phyloP scores from a whole-genome alignment of 164 flowering plant genomes.

The Cinnamomum chago region DNA sequence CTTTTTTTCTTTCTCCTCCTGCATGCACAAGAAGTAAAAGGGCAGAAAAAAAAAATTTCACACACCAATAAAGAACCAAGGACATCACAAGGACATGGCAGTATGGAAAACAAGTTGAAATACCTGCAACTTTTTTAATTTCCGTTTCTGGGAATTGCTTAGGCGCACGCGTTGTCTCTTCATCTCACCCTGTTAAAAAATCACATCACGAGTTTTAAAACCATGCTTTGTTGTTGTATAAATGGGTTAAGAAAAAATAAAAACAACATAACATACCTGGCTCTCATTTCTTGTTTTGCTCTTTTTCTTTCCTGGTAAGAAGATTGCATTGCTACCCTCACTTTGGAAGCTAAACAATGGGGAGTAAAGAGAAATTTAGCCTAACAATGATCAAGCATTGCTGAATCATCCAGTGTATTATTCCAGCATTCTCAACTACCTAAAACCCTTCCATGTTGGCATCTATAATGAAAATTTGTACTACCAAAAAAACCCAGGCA shows the following conservation, averaged over 20 bases:
- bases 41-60: background rate
- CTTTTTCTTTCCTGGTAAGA: slow-evolving; percentile 41
- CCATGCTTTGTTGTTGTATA: background rate
- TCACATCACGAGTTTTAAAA: background rate
- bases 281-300: slow-evolving; percentile 25
- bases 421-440: background rate
- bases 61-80: background rate
- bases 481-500: background rate
- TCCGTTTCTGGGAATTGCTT: slow-evolving; percentile 68
- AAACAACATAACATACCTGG: slow-evolving; percentile 22
- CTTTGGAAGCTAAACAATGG: slow-evolving; percentile 15
- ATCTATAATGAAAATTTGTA: background rate
- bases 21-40: slow-evolving; percentile 10
- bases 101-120: background rate
- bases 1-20: slow-evolving; percentile 69
- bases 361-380: background rate
- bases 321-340: slow-evolving; percentile 49
- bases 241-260: background rate
- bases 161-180: slow-evolving; percentile 17
- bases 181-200: slow-evolving; percentile 12
- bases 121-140: slow-evolving; percentile 74
- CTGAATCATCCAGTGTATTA: background rate
- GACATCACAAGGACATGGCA: background rate
- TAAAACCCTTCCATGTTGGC: background rate
- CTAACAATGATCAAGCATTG: background rate